A percentile compares a stretch with the other conserved stretches of the same genome.
Conservation (phyloP, 2,329 filamentous ascomycete genomes). For the Ophiocordyceps robertsii region DNA sequence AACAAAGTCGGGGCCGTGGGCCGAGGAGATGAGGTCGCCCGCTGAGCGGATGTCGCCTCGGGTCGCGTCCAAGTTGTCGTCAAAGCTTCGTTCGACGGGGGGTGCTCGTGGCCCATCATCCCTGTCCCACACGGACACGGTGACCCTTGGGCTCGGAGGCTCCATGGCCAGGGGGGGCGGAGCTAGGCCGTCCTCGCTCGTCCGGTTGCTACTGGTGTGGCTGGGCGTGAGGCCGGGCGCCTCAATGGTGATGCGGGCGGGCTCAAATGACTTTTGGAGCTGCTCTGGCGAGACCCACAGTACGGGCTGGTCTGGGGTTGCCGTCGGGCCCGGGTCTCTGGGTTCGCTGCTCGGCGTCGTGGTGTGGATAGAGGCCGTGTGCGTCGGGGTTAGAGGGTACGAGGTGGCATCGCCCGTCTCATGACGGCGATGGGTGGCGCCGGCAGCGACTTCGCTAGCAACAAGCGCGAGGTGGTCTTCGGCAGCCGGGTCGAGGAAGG, state of each 20-base stretch:
- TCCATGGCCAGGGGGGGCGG: constrained; percentile 26
- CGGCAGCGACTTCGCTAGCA: background rate
- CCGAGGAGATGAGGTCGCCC: constrained; percentile 23
- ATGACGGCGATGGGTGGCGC: background rate
- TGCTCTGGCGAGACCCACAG: constrained; percentile 28
- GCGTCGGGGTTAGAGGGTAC: constrained; percentile 38
- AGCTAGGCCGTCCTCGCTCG: constrained; percentile 34
- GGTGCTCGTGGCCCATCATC: constrained; percentile 23
- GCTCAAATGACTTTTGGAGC: constrained; percentile 25
- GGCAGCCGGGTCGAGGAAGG: constrained; percentile 25
- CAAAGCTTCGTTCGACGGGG: constrained; percentile 25
- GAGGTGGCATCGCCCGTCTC: constrained; percentile 8
- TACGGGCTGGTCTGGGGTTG: constrained; percentile 11
- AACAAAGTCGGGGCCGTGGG: constrained; percentile 8
- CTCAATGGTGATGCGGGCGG: constrained; percentile 15
- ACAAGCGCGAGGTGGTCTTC: constrained; percentile 9
- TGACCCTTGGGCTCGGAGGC: constrained; percentile 38
- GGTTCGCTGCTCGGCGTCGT: constrained; percentile 25
- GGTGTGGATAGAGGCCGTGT: constrained; percentile 34
- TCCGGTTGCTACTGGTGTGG: constrained; percentile 32
- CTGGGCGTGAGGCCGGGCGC: constrained; percentile 32
- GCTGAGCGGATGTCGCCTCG: constrained; percentile 22
- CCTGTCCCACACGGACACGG: constrained; percentile 41
- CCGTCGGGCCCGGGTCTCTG: constrained; percentile 12
- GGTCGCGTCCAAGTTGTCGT: constrained; percentile 21